These are phyloP conservation scores for Acanthamoeba sp. DNA, from an alignment of 208 protist species.

Conservation along the genomic window DNA sequence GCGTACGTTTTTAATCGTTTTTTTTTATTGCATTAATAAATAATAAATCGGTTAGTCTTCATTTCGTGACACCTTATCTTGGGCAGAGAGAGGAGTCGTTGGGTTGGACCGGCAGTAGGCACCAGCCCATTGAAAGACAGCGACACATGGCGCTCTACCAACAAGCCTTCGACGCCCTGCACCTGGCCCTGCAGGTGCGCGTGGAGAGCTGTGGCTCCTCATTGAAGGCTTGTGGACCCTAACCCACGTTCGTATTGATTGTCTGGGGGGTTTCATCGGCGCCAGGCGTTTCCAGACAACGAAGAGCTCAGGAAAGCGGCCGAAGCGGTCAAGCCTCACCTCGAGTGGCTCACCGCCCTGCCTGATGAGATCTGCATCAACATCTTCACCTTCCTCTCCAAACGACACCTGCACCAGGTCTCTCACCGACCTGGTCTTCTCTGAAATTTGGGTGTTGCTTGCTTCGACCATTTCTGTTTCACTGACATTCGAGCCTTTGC, in stretches of 20 bases:
- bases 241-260: neutral
- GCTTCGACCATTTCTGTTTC: no score
- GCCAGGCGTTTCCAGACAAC: neutral
- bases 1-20: neutral
- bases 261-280: neutral
- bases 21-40: neutral
- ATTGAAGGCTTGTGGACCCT: neutral
- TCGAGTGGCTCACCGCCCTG: neutral
- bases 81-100: neutral
- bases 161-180: neutral
- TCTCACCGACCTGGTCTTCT: neutral
- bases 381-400: neutral
- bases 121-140: neutral
- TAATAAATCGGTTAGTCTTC: neutral
- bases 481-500: no score
- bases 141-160: neutral
- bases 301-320: neutral
- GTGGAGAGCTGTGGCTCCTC: neutral
- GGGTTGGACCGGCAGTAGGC: neutral
- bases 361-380: neutral
- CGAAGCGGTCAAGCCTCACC: neutral
- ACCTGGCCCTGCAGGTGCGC: neutral
- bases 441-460: neutral
- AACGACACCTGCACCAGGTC: neutral
- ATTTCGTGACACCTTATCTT: no score